Evolutionary conservation across 176 grass and related monocot species (phyloP), one percentile per base, ranked within the genome.

Genomic region (Coix lacrymajobi): DNA sequence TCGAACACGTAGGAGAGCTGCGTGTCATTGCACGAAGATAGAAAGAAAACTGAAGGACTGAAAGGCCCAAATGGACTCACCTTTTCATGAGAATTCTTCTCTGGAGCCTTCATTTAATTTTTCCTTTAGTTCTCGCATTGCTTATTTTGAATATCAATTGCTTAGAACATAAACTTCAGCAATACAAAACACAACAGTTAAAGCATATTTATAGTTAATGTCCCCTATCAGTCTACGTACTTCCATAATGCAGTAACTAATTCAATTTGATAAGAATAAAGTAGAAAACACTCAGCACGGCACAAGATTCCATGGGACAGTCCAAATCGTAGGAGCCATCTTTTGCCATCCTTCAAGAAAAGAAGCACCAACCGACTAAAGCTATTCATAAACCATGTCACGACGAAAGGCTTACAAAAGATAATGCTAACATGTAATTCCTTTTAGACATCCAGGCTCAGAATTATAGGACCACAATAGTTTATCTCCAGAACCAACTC

Each of bases 221-320:
- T 80, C 74, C 8, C 20, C 39, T 75, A 51, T 26, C n/a, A 85
- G 13, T 40, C 14, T 14, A 56, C 39, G 81, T 69, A 19, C 25
- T 76, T 61, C 76, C 82, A 85, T 36, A n/a, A 54, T 71, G 44
- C 36, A 77, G 67, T 85, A 43, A 33, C 40, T 68, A 62, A 81
- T 76, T 62, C 9, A 61, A 64, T 71, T 64, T 81, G 20, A 71
- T 44, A 28, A 20, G 29, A 40, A 33, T 25, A 78, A 91, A 29
- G 54, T 24, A 69, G 43, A 41, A 74, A 15, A n/a, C 60, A 81
- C 69, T 64, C 76, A 54, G 9, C 72, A 83, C 2, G 30, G 62
- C 60, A 75, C 33, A 85, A 81, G 78, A 88, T 91, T 88, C 65
- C 48, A 69, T 78, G 65, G 77, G 82, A 58, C 65, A 85, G 45